Conservation (phyloP, 2,329 filamentous ascomycete species). For the Calonectria fujianensis region DNA sequence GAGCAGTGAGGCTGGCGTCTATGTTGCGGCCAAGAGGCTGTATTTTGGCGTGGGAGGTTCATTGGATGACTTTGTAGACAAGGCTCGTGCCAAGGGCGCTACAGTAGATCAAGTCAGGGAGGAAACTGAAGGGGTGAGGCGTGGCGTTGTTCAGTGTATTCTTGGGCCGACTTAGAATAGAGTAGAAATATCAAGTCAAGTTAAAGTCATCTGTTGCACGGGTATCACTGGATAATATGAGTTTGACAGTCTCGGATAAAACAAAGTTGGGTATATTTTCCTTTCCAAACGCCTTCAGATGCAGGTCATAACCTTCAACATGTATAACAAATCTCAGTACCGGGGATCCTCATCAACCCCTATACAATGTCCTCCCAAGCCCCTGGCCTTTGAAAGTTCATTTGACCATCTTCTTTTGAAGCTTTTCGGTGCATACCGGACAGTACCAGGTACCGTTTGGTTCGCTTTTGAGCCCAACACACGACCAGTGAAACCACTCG, state of each 20-base stretch:
- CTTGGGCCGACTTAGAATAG: slow-evolving; percentile 53
- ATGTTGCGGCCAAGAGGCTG: slow-evolving; percentile 85
- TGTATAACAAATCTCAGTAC: slow-evolving; percentile 15
- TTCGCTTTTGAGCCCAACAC: slow-evolving; percentile 80
- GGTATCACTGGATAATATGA: background rate
- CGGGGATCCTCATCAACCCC: background rate
- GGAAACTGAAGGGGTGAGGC: slow-evolving; percentile 76
- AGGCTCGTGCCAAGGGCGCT: slow-evolving; percentile 69
- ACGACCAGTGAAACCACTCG: slow-evolving; percentile 93
- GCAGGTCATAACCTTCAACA: slow-evolving; percentile 22
- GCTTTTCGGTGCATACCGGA: slow-evolving; percentile 75
- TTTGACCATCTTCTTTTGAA: slow-evolving; percentile 64
- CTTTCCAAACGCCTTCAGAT: slow-evolving; percentile 38
- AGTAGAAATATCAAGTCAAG: slow-evolving; percentile 31
- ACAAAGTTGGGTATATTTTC: slow-evolving; percentile 44
- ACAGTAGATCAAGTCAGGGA: slow-evolving; percentile 72
- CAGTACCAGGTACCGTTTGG: slow-evolving; percentile 82
- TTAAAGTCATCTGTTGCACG: background rate
- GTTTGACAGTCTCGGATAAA: slow-evolving; percentile 14
- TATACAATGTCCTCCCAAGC: background rate
- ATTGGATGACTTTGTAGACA: slow-evolving; percentile 82
- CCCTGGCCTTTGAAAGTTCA: slow-evolving; percentile 35
- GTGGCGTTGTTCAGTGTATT: slow-evolving; percentile 74
- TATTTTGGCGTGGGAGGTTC: slow-evolving; percentile 92
- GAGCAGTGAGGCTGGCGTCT: slow-evolving; percentile 72